Evolutionary conservation across 441 rosid genomes (phyloP).

Genomic region (Euphorbia schlechtendalii): DNA sequence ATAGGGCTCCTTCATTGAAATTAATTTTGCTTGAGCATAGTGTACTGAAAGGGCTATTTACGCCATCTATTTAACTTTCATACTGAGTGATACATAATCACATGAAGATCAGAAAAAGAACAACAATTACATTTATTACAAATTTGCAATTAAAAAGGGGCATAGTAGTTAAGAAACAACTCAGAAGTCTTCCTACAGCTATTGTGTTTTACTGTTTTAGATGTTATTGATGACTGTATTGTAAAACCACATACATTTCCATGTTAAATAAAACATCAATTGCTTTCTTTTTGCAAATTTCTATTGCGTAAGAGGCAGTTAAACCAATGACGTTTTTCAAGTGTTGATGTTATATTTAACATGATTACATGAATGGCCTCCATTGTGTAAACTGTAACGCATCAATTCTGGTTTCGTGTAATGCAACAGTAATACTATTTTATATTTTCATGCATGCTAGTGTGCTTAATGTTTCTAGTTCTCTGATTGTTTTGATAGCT

Average conservation of each 20-base stretch:
- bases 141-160: not conserved
- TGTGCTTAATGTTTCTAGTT: not conserved
- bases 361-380: not conserved
- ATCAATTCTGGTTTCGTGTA: not conserved
- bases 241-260: not conserved
- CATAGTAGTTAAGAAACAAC: not conserved
- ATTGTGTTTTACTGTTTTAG: not conserved
- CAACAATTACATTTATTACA: no score
- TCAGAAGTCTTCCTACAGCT: no score
- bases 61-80: no score
- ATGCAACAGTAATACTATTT: not conserved
- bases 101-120: not conserved
- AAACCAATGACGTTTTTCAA: slow-evolving; percentile 1
- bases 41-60: no score
- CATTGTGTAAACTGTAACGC: no score
- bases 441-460: not conserved
- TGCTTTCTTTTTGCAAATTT: not conserved
- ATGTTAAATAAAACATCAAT: not conserved
- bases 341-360: not conserved
- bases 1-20: no score
- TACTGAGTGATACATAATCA: no score
- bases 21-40: no score
- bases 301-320: not conserved
- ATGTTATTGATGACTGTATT: not conserved
- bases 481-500: not conserved